Percentiles rank a stretch among this genome's conserved stretches.
Conservation (phyloP, 306 rosid genomes). For the Lablab purpureus region DNA sequence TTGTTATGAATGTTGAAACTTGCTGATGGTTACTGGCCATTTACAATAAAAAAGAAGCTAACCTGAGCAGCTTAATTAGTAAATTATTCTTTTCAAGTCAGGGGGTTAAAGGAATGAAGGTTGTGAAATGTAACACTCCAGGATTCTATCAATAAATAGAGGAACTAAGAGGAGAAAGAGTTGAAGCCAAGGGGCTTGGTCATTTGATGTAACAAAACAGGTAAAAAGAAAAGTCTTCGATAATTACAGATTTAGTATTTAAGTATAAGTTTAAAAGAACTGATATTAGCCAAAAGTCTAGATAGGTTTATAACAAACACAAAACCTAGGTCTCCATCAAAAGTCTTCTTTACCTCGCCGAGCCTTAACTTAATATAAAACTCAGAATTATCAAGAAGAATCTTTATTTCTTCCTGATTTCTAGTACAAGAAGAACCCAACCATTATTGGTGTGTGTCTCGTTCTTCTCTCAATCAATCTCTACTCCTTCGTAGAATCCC, state of each 20-base stretch:
- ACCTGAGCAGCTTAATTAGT: conserved; percentile 16
- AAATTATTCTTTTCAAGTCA: conserved; percentile 14
- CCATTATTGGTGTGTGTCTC: background rate
- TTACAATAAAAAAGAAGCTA: conserved; percentile 31
- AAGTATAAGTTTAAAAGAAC: background rate
- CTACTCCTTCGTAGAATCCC: background rate
- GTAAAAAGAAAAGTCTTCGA: background rate
- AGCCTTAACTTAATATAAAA: conserved; percentile 17
- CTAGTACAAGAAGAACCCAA: conserved; percentile 18
- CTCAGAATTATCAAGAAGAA: background rate
- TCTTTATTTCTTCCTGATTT: background rate
- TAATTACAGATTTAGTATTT: background rate
- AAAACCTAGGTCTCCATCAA: background rate
- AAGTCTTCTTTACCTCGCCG: background rate
- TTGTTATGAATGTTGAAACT: conserved; percentile 21
- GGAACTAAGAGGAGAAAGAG: background rate
- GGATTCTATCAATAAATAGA: background rate
- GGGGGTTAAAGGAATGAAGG: background rate
- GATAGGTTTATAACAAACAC: background rate
- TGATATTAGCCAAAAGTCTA: background rate
- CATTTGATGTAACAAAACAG: background rate
- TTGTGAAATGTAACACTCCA: background rate
- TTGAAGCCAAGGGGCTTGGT: background rate
- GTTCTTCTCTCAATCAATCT: conserved; percentile 1
- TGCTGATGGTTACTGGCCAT: conserved; percentile 11